Base-by-base conservation (phyloP, 192 early-diverging fungal genomes). In the Coemansia sp. region DNA sequence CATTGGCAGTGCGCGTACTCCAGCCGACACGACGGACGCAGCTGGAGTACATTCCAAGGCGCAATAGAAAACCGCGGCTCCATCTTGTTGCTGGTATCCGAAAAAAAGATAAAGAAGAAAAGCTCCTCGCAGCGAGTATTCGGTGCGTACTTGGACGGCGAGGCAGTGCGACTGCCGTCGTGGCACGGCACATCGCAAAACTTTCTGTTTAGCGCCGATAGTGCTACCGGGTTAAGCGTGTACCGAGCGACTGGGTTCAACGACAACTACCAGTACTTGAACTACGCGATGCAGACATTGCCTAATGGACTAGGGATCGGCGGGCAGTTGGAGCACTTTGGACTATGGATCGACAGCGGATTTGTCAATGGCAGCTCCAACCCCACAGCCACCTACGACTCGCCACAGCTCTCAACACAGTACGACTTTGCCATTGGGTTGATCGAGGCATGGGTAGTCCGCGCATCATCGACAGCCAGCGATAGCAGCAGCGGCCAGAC, bases 271-370 rank as follows among this genome's bases (percentile, higher is more conserved):
- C 90, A 91, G 59, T 93, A 93, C 67, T 62, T 93, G 29, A 89
- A 90, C 64, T 90, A 84, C 50, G 90, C 87, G 0, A 89, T 84
- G 30, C 86, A 93, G 76, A 90, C 86, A 7, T 69, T 93, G 50
- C 86, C 89, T 0, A 93, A 93, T 70, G 91, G 87, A 0, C 72
- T 91, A 32, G 91, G 89, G 3, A 84, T 90, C 67, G 91, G 91
- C 32, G 91, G 91, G 9, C 91, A 93, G 61, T 64, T 91, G 59
- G 87, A 85, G 4, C 89, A 91, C 67, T 88, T 84, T 73, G 90
- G 89, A 3, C 53, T 93, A 32, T 93, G 90, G 90, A 71, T 93
- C 2, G 81, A 87, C 40, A 71, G 82, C 30, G 84, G 85, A 55
- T 90, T 91, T 68, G 68, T 72, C 20, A 59, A 64, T 9, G 91